These are phyloP conservation scores for Diutina neorugosa DNA, from an alignment of 1,139 yeast genomes.

Conservation along the genomic window DNA sequence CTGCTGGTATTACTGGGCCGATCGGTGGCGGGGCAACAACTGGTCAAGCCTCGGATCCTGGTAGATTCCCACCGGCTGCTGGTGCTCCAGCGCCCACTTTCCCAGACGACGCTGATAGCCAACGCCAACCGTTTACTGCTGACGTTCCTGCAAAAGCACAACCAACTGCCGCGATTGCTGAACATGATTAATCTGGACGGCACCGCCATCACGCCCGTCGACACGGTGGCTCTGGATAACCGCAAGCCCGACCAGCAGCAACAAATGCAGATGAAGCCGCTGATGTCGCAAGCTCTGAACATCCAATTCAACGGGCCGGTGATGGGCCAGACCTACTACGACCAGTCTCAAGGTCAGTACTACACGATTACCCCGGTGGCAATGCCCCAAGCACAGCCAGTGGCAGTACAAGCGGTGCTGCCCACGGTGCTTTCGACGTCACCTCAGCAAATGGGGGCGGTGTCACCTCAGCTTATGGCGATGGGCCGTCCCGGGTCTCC, in stretches of 20 bases:
- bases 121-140: not conserved
- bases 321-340: constrained; percentile 32
- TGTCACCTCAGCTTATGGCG: constrained; percentile 8
- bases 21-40: not conserved
- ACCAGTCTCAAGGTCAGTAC: constrained; percentile 35
- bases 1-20: constrained; percentile 2
- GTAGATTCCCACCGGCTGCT: not conserved
- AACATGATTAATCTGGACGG: constrained; percentile 39
- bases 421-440: constrained; percentile 30
- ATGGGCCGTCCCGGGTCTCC: constrained; percentile 7
- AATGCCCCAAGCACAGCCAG: constrained; percentile 9
- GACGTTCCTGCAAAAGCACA: constrained; percentile 22
- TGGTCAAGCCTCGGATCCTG: not conserved
- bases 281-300: not conserved
- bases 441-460: constrained; percentile 14
- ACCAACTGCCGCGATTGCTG: constrained; percentile 25
- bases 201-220: constrained; percentile 33
- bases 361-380: constrained; percentile 26
- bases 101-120: constrained; percentile 2
- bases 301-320: constrained; percentile 4
- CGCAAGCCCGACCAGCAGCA: constrained; percentile 5
- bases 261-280: not conserved
- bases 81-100: not conserved
- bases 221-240: constrained; percentile 12
- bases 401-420: constrained; percentile 5